A percentile compares a stretch with the other conserved stretches of the same genome.
These are phyloP conservation scores for Fusarium sp. DNA, from an alignment of 2,329 filamentous ascomycete genomes.

Conservation along the genomic window DNA sequence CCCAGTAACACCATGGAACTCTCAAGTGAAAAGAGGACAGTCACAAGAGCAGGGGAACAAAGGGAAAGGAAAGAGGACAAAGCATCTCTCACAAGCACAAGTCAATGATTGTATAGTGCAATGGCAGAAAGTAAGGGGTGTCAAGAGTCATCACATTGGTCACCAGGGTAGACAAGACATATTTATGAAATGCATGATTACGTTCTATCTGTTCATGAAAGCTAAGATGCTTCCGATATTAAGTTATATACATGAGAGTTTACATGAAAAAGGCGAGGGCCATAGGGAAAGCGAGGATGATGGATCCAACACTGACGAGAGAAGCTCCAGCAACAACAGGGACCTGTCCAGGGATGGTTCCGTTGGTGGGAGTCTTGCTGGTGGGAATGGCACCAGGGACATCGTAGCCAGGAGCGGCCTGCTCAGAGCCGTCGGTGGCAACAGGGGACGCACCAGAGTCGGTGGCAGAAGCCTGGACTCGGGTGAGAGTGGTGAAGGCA, in stretches of 20 bases:
- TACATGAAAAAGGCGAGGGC: slow-evolving; percentile 32
- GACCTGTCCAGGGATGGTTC: slow-evolving; percentile 23
- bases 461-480: slow-evolving; percentile 29
- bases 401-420: slow-evolving; percentile 6
- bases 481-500: slow-evolving; percentile 28
- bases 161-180: neutral
- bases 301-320: slow-evolving; percentile 24
- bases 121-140: rapidly evolving
- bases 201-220: slow-evolving; percentile 20
- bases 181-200: slow-evolving; percentile 18
- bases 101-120: too few species aligned
- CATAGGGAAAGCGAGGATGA: slow-evolving; percentile 27
- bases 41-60: too few species aligned
- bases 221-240: slow-evolving; percentile 30
- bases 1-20: too few species aligned
- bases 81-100: too few species aligned
- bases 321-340: slow-evolving; percentile 30
- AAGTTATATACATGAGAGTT: slow-evolving; percentile 38
- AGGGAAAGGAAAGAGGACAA: neutral
- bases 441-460: slow-evolving; percentile 15
- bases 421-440: slow-evolving; percentile 11
- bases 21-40: too few species aligned
- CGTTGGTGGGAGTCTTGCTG: slow-evolving; percentile 29
- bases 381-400: slow-evolving; percentile 22
- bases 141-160: neutral